These are phyloP conservation scores for Botrytis tulipae DNA, from an alignment of 2,329 filamentous ascomycete genomes.

Conservation along the genomic window DNA sequence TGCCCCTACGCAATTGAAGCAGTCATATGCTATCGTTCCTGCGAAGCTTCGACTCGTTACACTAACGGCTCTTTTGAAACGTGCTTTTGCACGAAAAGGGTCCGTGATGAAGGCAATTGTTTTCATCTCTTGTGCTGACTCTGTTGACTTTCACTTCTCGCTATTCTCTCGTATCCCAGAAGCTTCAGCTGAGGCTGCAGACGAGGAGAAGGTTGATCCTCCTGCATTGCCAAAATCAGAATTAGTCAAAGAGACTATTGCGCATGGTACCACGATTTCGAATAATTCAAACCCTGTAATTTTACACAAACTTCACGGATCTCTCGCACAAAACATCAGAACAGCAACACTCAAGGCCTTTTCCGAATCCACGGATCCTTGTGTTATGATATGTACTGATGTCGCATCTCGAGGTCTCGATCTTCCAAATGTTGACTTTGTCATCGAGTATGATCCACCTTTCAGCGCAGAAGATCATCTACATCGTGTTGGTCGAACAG, in stretches of 20 bases:
- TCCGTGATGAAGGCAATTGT: slow-evolving; percentile 96
- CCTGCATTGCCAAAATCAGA: slow-evolving; percentile 36
- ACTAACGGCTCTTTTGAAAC: slow-evolving; percentile 77
- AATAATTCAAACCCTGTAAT: slow-evolving; percentile 74
- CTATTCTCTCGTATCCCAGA: slow-evolving; percentile 54
- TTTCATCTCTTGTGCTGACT: slow-evolving; percentile 95
- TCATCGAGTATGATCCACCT: slow-evolving; percentile 94
- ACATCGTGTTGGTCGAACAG: slow-evolving; percentile 91
- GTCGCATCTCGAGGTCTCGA: slow-evolving; percentile 95
- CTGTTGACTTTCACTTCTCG: slow-evolving; percentile 94
- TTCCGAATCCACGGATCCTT: slow-evolving; percentile 67
- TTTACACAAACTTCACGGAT: slow-evolving; percentile 86
- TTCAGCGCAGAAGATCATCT: slow-evolving; percentile 93
- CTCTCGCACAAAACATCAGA: slow-evolving; percentile 80
- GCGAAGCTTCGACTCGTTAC: slow-evolving; percentile 90
- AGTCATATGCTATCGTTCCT: slow-evolving; percentile 83
- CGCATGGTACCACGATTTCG: slow-evolving; percentile 69
- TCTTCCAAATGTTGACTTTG: slow-evolving; percentile 89
- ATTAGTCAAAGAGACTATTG: slow-evolving; percentile 58
- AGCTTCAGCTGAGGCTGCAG: slow-evolving; percentile 39
- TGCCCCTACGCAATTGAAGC: slow-evolving; percentile 89
- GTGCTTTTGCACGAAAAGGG: slow-evolving; percentile 82
- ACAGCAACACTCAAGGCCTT: slow-evolving; percentile 84
- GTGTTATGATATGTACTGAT: slow-evolving; percentile 88
- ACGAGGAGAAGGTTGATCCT: slow-evolving; percentile 38